Evolutionary conservation across 2,329 filamentous ascomycete genomes (phyloP), one percentile per base, ranked within the genome.

Genomic region (Macrophomina phaseolina): DNA sequence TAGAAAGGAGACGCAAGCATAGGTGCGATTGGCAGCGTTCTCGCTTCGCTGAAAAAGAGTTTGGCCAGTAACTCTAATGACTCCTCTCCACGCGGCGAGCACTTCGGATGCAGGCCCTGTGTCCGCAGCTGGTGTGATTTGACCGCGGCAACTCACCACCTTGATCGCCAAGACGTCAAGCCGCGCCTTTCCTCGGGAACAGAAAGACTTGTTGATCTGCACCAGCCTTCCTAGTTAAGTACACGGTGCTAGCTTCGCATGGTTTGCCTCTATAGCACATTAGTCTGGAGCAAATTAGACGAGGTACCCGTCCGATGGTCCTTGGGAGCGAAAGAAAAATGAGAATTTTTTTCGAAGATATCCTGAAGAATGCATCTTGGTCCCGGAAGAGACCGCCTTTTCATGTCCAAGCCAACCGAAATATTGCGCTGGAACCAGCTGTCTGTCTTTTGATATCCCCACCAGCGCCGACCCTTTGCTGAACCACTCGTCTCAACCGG

Each of bases 351-450:
- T n/a, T 23, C 9, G 46, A 30, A 16, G 46, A 18, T 16, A 45
- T 38, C 58, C 32, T 49, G 58, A 62, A 61, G n/a, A 62, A 62
- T 62, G 58, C 58, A 62, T 62, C 49, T 38, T 62, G 58, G 58
- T 49, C 58, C 46, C 42, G 32, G 30, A 18, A 62, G 58, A 62
- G 46, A 49, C 58, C 58, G 12, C 58, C 28, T 28, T 55, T 48
- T 46, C 34, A 40, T 62, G 58, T 62, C 58, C 58, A 62, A 49
- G 52, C 58, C 58, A 62, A 62, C 58, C 58, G 58, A 62, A 62
- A 62, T 62, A 62, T 28, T n/a, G 58, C 45, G 56, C 40, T 60
- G 56, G 56, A 60, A 60, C 56, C 42, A 60, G 40, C 40, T 46
- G 28, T 46, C n/a, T 38, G 30, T 40, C 51, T 58, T 58, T 40